Percentiles rank a stretch among this genome's conserved stretches.
These are phyloP conservation scores for Capsicum rhomboideum DNA, from an alignment of 257 asterid genomes.

Conservation along the genomic window DNA sequence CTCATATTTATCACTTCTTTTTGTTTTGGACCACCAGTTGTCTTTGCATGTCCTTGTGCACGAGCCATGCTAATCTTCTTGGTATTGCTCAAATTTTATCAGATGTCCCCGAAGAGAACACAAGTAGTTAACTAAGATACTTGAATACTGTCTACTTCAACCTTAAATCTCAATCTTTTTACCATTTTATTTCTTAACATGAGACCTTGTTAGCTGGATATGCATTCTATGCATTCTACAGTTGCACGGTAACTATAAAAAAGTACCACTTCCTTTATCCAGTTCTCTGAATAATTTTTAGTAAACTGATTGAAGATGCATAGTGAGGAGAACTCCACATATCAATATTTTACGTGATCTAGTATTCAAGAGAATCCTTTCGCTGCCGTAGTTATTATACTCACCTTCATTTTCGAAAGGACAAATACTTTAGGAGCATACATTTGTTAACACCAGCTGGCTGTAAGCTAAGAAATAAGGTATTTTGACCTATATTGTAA, in stretches of 20 bases:
- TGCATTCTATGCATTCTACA: neutral
- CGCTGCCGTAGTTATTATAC: neutral
- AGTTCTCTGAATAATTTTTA: neutral
- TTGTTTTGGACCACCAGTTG: too few species aligned
- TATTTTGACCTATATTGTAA: neutral
- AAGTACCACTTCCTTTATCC: neutral
- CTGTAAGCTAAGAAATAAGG: neutral
- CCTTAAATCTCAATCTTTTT: neutral
- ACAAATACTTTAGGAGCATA: neutral
- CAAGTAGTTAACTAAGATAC: neutral
- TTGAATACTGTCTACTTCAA: neutral
- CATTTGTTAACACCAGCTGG: neutral
- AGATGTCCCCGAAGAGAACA: neutral
- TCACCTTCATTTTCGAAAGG: neutral
- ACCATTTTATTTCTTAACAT: neutral
- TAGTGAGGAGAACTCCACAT: neutral
- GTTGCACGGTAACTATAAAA: neutral
- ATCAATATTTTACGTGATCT: too few species aligned
- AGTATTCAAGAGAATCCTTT: neutral
- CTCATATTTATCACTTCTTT: too few species aligned
- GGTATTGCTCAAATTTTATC: too few species aligned
- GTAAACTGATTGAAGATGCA: neutral
- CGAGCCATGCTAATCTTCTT: too few species aligned
- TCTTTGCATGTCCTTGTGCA: too few species aligned
- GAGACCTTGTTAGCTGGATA: too few species aligned